These are phyloP conservation scores for Diaporthe caulivora DNA, from an alignment of 2,329 filamentous ascomycete species.

Conservation along the genomic window DNA sequence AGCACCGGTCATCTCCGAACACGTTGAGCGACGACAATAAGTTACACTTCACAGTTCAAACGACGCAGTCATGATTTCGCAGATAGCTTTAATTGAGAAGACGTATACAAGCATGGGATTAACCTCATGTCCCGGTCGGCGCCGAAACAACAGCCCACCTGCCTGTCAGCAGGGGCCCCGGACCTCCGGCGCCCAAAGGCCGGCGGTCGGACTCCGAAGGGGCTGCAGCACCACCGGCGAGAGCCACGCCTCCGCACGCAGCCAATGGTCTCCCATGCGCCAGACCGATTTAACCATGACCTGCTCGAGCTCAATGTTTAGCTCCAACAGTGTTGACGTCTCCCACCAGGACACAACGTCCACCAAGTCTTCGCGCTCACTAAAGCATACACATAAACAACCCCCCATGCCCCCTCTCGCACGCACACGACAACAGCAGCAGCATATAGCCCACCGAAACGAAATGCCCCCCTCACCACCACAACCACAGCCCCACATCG, in stretches of 20 bases:
- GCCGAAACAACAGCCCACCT: background rate
- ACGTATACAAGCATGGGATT: no score
- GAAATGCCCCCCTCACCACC: no score
- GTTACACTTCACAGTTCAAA: background rate
- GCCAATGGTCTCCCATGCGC: background rate
- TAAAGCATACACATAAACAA: no score
- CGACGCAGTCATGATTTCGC: rapidly evolving
- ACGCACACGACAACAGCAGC: no score
- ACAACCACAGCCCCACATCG: constrained; percentile 47
- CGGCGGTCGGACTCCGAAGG: constrained; percentile 28
- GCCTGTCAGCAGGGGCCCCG: background rate
- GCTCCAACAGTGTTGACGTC: no score
- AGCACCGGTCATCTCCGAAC: background rate
- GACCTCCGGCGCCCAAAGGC: constrained; percentile 8
- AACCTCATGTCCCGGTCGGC: background rate
- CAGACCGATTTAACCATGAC: no score
- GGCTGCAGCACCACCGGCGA: background rate
- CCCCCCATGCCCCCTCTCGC: no score
- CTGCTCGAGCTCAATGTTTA: background rate
- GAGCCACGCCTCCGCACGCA: background rate
- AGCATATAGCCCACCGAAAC: no score
- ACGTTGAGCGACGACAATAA: background rate
- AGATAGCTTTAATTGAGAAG: background rate
- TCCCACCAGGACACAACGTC: no score
- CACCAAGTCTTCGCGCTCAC: no score